phyloP scores from a whole-genome alignment of 352 stramenopile species.

The Thalassiosira mediterranea region DNA sequence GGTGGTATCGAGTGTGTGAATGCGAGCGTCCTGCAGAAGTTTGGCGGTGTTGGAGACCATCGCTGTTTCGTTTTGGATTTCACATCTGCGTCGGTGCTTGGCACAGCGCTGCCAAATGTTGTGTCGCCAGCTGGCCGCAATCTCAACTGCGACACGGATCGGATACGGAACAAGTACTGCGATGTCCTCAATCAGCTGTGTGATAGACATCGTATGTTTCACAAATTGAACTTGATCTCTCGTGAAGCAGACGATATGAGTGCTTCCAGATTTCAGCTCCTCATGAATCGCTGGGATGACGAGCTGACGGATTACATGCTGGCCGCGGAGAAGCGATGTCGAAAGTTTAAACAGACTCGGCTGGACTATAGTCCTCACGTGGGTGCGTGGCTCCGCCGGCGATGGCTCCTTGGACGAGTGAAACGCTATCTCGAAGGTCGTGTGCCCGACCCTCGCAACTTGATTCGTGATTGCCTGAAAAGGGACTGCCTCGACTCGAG shows the following conservation, averaged over 20 bases:
- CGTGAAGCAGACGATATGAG: background rate
- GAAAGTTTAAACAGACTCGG: background rate
- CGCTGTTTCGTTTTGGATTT: slow-evolving; percentile 2
- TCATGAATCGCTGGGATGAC: slow-evolving; percentile 15
- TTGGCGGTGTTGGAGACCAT: slow-evolving; percentile 12
- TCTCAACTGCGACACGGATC: background rate
- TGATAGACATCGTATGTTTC: background rate
- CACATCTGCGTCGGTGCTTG: slow-evolving; percentile 1
- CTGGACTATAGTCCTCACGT: slow-evolving; percentile 11
- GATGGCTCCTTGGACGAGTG: background rate
- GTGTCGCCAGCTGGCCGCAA: background rate
- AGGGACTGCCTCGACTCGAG: too few relatives aligned
- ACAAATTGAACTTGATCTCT: background rate
- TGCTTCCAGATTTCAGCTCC: background rate
- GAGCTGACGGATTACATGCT: slow-evolving; percentile 4
- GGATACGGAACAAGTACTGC: background rate
- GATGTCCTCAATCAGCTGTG: background rate
- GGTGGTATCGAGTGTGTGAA: background rate
- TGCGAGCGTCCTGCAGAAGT: background rate
- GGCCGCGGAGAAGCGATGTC: slow-evolving; percentile 1
- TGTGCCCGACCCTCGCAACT: slow-evolving; percentile 3
- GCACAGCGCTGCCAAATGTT: slow-evolving; percentile 2
- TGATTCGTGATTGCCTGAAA: background rate
- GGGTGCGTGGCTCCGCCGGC: background rate
- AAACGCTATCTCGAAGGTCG: slow-evolving; percentile 1